These are phyloP conservation scores for Iris pallida DNA, from an alignment of 116 monocot genomes.

Conservation along the genomic window DNA sequence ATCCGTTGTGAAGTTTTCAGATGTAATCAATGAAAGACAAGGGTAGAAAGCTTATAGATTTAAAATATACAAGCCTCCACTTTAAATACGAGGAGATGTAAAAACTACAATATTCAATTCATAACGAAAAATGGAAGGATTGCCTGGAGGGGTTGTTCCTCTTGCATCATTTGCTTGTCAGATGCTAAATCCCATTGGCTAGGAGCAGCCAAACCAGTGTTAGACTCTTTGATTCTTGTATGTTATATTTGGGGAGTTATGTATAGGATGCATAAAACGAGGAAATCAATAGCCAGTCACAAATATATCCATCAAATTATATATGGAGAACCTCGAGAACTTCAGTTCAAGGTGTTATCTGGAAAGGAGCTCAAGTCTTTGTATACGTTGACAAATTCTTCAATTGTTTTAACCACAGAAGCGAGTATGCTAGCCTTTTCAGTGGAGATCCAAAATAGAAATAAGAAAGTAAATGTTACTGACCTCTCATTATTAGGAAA, in stretches of 20 bases:
- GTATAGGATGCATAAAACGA: not conserved
- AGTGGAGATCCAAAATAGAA: constrained; percentile 6
- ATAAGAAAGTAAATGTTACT: not conserved
- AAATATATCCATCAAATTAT: no score
- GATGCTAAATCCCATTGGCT: constrained; percentile 95
- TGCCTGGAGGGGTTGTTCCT: constrained; percentile 94
- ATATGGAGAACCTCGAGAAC: no score
- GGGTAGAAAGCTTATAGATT: no score
- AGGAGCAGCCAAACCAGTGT: constrained; percentile 85
- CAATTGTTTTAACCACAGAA: constrained; percentile 52
- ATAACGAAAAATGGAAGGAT: not conserved
- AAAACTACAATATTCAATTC: not conserved
- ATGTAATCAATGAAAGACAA: no score
- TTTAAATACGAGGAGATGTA: no score
- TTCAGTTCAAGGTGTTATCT: no score
- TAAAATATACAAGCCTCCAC: no score
- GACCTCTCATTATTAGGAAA: not conserved
- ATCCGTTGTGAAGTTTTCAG: no score
- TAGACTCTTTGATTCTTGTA: constrained; percentile 89
- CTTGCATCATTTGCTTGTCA: constrained; percentile 98
- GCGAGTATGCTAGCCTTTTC: constrained; percentile 60
- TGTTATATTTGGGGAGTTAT: not conserved
- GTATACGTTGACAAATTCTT: constrained; percentile 62
- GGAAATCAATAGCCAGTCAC: not conserved
- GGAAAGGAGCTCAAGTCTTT: constrained; percentile 72